Conservation (phyloP, 225 moss, liverwort and hornwort species). For the Pleurozium schreberi region DNA sequence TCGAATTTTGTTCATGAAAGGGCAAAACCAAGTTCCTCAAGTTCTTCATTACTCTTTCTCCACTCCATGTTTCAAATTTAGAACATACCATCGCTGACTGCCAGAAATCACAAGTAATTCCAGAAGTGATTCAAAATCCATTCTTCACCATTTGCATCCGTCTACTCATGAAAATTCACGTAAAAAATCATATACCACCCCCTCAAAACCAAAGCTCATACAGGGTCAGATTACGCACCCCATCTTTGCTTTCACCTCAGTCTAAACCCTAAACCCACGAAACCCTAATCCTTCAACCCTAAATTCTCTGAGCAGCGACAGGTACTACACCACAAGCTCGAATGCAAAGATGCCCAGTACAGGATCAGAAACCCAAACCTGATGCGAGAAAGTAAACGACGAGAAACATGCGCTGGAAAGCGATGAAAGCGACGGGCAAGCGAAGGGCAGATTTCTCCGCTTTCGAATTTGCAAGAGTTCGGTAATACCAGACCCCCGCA, state of each 20-base stretch:
- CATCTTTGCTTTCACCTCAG: not conserved
- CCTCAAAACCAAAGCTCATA: too few relatives aligned
- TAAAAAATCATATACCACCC: too few relatives aligned
- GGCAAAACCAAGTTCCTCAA: not conserved
- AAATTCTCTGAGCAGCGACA: not conserved
- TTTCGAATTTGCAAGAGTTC: not conserved
- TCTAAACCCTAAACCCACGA: not conserved
- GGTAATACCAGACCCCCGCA: constrained; percentile 9
- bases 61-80: not conserved
- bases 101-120: not conserved
- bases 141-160: not conserved
- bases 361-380: constrained; percentile 3
- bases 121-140: not conserved
- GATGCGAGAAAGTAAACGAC: constrained; percentile 23
- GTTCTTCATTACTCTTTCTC: not conserved
- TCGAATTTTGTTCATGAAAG: not conserved
- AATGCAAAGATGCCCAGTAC: not conserved
- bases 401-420: constrained; percentile 30
- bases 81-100: not conserved
- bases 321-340: too few relatives aligned
- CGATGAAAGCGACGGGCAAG: constrained; percentile 14
- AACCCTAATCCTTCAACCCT: not conserved
- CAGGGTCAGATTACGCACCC: not conserved
- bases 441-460: constrained; percentile 4
- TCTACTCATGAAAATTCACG: not conserved